phyloP scores from a whole-genome alignment of 108 stramenopile genomes.

The Skeletonema tropicum region DNA sequence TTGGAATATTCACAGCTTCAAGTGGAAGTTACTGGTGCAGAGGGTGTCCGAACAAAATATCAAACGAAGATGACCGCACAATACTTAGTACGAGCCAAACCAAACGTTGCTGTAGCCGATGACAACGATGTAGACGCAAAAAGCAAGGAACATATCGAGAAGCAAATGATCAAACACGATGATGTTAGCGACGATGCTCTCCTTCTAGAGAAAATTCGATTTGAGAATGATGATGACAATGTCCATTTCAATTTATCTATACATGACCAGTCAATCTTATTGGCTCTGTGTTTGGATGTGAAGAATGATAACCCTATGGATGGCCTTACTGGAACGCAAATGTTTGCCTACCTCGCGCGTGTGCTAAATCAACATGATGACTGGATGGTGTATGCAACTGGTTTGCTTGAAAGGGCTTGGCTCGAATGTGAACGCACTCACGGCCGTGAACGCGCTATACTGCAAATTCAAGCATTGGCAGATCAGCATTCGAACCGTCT shows the following conservation, averaged over 20 bases:
- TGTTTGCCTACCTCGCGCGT: slow-evolving; percentile 91
- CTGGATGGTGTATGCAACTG: slow-evolving; percentile 96
- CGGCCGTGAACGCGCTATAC: slow-evolving; percentile 82
- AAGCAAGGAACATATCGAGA: slow-evolving; percentile 25
- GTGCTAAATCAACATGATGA: slow-evolving; percentile 86
- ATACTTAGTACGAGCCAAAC: slow-evolving; percentile 78
- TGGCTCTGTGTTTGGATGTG: slow-evolving; percentile 96
- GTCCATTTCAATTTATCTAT: slow-evolving; percentile 56
- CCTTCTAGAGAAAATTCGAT: slow-evolving; percentile 87
- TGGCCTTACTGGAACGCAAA: slow-evolving; percentile 95
- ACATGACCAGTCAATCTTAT: slow-evolving; percentile 88
- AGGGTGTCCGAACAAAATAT: slow-evolving; percentile 92
- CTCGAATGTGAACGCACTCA: slow-evolving; percentile 90
- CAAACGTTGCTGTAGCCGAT: slow-evolving; percentile 22
- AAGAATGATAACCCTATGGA: slow-evolving; percentile 93
- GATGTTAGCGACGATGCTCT: slow-evolving; percentile 71
- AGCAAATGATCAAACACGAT: slow-evolving; percentile 54
- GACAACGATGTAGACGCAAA: not conserved
- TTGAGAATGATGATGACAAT: slow-evolving; percentile 71
- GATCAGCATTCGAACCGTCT: slow-evolving; percentile 94
- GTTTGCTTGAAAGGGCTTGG: slow-evolving; percentile 92
- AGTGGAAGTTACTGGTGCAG: slow-evolving; percentile 84
- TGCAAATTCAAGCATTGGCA: slow-evolving; percentile 97
- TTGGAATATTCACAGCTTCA: slow-evolving; percentile 61
- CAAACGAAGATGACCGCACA: slow-evolving; percentile 86